phyloP scores from a whole-genome alignment of 1,139 yeast species.

The Kurtzmaniella quercitrusa region DNA sequence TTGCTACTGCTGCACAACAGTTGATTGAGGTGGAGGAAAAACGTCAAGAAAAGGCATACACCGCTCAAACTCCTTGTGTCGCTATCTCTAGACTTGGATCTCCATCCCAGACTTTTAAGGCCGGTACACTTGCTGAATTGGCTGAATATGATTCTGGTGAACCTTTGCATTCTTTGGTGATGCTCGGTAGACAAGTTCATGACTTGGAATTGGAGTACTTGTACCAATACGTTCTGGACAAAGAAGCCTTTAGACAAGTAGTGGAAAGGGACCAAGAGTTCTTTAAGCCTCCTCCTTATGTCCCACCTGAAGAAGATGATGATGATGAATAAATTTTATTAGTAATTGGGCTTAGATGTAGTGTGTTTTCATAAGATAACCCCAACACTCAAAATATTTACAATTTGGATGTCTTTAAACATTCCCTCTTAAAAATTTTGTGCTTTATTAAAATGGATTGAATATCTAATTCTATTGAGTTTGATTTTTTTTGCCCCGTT shows the following conservation, averaged over 20 bases:
- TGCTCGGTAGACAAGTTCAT: constrained; percentile 91
- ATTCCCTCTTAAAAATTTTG: neutral
- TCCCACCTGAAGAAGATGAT: constrained; percentile 33
- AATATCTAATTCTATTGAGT: neutral
- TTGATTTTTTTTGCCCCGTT: no score
- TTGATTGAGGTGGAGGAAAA: constrained; percentile 79
- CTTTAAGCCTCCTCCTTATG: constrained; percentile 60
- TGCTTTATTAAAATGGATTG: neutral
- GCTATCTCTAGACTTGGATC: constrained; percentile 91
- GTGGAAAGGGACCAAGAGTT: constrained; percentile 70
- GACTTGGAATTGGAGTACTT: constrained; percentile 87
- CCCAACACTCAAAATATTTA: no score
- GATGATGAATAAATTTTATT: constrained; percentile 14
- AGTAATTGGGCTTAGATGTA: no score
- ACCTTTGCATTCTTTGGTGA: constrained; percentile 87
- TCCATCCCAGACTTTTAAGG: constrained; percentile 75
- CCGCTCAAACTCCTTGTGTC: constrained; percentile 85
- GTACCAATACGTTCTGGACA: constrained; percentile 69
- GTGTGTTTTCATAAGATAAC: no score
- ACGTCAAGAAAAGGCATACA: constrained; percentile 72
- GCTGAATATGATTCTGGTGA: constrained; percentile 86
- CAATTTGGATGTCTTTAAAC: neutral
- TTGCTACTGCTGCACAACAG: constrained; percentile 85
- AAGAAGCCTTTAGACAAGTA: constrained; percentile 52
- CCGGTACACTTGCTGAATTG: constrained; percentile 76